Base-by-base conservation (phyloP, 805 yeast species). In the Barnettozyma botsteinii region DNA sequence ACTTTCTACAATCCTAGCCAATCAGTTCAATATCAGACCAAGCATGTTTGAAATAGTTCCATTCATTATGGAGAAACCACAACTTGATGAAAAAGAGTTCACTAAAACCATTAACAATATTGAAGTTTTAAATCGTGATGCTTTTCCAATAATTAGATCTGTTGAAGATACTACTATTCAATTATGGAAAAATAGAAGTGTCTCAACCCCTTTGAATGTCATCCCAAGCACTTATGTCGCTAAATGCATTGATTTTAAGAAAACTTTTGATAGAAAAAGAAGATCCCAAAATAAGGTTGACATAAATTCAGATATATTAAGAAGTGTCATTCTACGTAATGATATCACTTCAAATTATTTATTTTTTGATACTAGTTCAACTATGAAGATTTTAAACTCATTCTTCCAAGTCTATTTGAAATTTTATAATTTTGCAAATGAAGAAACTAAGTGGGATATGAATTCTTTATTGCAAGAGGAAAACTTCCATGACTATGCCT, bases 21-120 rank as follows among this genome's bases (percentile, higher is more conserved):
- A 25, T 13, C 15, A 20, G 14, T 41, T 45, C 7, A 26, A 23
- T 8, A 20, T 48, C 4, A 22, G 47, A 2, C 27, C 24, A 8
- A 30, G 23, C 11, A 14, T 52, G 8, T 40, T 52, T 31, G 41
- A 42, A 6, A 34, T 45, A 1, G 38, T 46, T 14, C 56, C 55
- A 4, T 49, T 41, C 33, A 43, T 49, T 14, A 26, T 32, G 4
- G 20, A 30, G 7, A 30, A 40, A 21, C 31, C 37, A 14, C 6
- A 10, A 1, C 6, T 27, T 6, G 24, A 38, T 12, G 44, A 38
- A 10, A 32, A 40, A 20, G 24, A 36, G 10, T 21, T 26, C 4
- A 18, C 48, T 3, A 47, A 50, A 2, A 33, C 17, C 3, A 20
- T 37, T 14, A 43, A 40, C 32, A 20, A 25, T 4, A 23, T 19